These are phyloP conservation scores for Thelephora aurantiotincta DNA, from an alignment of 768 basidiomycete species.

Conservation along the genomic window DNA sequence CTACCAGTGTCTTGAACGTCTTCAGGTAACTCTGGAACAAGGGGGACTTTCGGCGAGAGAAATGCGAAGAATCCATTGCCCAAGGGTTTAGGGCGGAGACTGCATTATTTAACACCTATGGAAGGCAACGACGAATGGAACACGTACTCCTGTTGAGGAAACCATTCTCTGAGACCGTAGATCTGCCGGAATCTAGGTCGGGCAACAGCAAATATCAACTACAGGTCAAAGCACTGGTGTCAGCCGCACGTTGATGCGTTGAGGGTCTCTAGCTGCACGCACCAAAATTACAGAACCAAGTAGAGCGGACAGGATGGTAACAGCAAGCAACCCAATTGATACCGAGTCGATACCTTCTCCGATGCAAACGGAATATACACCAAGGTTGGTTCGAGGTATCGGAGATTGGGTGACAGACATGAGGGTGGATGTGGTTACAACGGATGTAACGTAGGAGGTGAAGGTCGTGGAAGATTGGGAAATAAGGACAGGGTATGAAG, in stretches of 20 bases:
- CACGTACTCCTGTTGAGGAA: conserved; percentile 53
- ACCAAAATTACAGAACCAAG: conserved; percentile 63
- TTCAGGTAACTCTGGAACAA: conserved; percentile 42
- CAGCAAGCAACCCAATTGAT: conserved; percentile 44
- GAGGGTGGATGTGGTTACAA: conserved; percentile 12
- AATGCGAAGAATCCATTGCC: conserved; percentile 49
- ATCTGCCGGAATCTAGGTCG: conserved; percentile 60
- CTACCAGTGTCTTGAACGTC: conserved; percentile 43
- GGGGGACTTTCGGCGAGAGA: conserved; percentile 53
- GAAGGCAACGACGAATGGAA: neutral
- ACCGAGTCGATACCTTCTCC: conserved; percentile 53
- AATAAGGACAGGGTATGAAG: conserved; percentile 20
- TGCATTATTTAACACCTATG: conserved; percentile 14
- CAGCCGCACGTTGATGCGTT: neutral
- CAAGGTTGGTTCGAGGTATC: conserved; percentile 7
- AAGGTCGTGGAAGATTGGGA: conserved; percentile 26
- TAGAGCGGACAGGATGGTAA: conserved; percentile 39
- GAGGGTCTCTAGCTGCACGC: conserved; percentile 12
- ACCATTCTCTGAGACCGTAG: conserved; percentile 67
- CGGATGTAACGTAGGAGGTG: conserved; percentile 25
- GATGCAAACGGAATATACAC: conserved; percentile 35
- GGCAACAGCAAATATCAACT: conserved; percentile 56
- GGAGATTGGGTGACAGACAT: conserved; percentile 8
- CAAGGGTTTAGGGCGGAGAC: conserved; percentile 50
- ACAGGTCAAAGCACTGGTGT: neutral